Percentiles rank a stretch among this genome's conserved stretches.
Evolutionary conservation across 2,329 filamentous ascomycete genomes (phyloP).

Genomic region (Berkeleyomyces basicola): DNA sequence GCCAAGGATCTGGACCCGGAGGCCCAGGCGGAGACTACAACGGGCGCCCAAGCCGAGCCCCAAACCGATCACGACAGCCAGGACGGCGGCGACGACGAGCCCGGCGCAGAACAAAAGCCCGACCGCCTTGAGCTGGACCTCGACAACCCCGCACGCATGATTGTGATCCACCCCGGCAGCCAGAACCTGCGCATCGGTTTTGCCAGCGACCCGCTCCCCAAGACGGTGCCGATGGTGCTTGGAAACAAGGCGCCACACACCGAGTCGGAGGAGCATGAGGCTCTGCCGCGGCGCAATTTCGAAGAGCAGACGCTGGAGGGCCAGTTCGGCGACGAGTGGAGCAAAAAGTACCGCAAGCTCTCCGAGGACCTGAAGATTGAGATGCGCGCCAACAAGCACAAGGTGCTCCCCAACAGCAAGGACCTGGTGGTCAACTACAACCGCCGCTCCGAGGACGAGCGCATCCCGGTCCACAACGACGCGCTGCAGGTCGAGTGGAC

Average conservation of each 20-base stretch:
- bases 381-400: constrained; percentile 86
- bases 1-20: constrained; percentile 38
- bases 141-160: constrained; percentile 69
- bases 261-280: constrained; percentile 69
- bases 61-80: too few relatives aligned
- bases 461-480: constrained; percentile 89
- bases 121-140: constrained; percentile 40
- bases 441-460: constrained; percentile 62
- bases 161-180: constrained; percentile 88
- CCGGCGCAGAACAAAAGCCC: constrained; percentile 35
- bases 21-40: constrained; percentile 37
- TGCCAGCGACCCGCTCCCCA: constrained; percentile 88
- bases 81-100: constrained; percentile 26
- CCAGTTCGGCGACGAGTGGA: constrained; percentile 71
- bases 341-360: constrained; percentile 63
- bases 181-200: constrained; percentile 90
- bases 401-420: constrained; percentile 93
- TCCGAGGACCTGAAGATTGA: constrained; percentile 72
- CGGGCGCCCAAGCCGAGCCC: neutral
- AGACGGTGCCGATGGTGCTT: constrained; percentile 84
- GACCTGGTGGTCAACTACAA: constrained; percentile 94
- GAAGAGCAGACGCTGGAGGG: constrained; percentile 52
- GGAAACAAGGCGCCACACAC: constrained; percentile 62
- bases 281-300: constrained; percentile 55
- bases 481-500: constrained; percentile 88